phyloP scores from a whole-genome alignment of 2,329 filamentous ascomycete genomes.

The Ascochyta koolunga region DNA sequence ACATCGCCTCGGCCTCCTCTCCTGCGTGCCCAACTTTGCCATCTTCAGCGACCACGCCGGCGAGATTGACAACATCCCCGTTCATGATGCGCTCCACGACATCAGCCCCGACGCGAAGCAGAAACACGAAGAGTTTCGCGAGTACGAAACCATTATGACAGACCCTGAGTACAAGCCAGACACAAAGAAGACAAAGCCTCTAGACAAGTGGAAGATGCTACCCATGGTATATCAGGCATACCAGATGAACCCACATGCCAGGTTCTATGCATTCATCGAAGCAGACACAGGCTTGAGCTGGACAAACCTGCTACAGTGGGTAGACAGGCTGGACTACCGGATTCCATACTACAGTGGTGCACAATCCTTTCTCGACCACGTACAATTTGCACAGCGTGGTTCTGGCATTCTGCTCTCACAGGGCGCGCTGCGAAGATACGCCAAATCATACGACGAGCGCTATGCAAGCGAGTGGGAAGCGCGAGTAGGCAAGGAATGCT shows the following conservation, averaged over 20 bases:
- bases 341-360: constrained; percentile 52
- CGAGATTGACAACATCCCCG: constrained; percentile 57
- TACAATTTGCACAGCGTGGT: constrained; percentile 51
- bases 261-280: constrained; percentile 46
- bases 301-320: constrained; percentile 49
- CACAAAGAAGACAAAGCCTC: constrained; percentile 53
- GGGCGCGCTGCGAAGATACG: constrained; percentile 45
- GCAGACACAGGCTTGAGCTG: constrained; percentile 44
- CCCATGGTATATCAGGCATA: constrained; percentile 61
- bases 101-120: constrained; percentile 44
- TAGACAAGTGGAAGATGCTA: constrained; percentile 66
- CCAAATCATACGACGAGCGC: constrained; percentile 39
- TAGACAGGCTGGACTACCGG: constrained; percentile 47
- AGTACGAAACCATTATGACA: constrained; percentile 56
- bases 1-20: constrained; percentile 61
- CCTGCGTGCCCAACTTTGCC: constrained; percentile 61
- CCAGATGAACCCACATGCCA: constrained; percentile 34
- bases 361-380: constrained; percentile 43
- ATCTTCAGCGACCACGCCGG: constrained; percentile 64
- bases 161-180: constrained; percentile 52
- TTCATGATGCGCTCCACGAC: constrained; percentile 58
- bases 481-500: constrained; percentile 41
- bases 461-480: constrained; percentile 44
- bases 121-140: constrained; percentile 56
- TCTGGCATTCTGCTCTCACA: constrained; percentile 52